phyloP scores from a whole-genome alignment of 345 rosid species.

The Cardamine occulta region DNA sequence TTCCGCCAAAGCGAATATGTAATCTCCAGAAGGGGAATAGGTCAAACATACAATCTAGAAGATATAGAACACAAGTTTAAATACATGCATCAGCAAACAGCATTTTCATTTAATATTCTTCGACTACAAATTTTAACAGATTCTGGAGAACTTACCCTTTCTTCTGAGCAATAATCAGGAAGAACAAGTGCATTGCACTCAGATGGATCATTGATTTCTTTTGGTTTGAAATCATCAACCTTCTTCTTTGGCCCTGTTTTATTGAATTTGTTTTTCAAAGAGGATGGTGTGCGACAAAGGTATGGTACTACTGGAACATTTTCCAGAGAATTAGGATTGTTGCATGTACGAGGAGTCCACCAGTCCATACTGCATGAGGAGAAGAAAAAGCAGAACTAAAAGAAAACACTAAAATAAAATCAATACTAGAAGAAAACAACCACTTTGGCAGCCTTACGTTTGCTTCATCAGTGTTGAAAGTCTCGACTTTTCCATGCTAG shows the following conservation, averaged over 20 bases:
- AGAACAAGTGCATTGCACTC: slow-evolving; percentile 46
- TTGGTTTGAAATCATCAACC: slow-evolving; percentile 14
- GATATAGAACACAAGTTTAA: slow-evolving; percentile 17
- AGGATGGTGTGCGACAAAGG: slow-evolving; percentile 42
- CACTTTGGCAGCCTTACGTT: slow-evolving; percentile 34
- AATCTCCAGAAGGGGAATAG: slow-evolving; percentile 45
- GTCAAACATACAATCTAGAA: slow-evolving; percentile 44
- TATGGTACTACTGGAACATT: slow-evolving; percentile 43
- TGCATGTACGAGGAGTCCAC: slow-evolving; percentile 44
- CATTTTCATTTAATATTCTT: background rate
- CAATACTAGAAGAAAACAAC: slow-evolving; percentile 15
- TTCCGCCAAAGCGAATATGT: slow-evolving; percentile 46
- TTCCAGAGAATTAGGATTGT: slow-evolving; percentile 38
- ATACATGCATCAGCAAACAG: slow-evolving; percentile 19
- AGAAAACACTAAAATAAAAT: slow-evolving; percentile 19
- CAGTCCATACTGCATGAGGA: slow-evolving; percentile 45
- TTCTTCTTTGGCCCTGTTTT: slow-evolving; percentile 21
- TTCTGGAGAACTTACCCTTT: slow-evolving; percentile 37
- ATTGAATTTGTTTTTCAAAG: slow-evolving; percentile 11
- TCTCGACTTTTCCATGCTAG: slow-evolving; percentile 46
- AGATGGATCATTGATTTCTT: slow-evolving; percentile 42
- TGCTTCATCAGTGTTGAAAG: slow-evolving; percentile 42
- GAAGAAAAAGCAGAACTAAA: slow-evolving; percentile 33
- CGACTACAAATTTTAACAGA: background rate
- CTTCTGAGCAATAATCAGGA: slow-evolving; percentile 38